phyloP scores from a whole-genome alignment of 495 filamentous ascomycete genomes.

The Neurospora hispaniola region DNA sequence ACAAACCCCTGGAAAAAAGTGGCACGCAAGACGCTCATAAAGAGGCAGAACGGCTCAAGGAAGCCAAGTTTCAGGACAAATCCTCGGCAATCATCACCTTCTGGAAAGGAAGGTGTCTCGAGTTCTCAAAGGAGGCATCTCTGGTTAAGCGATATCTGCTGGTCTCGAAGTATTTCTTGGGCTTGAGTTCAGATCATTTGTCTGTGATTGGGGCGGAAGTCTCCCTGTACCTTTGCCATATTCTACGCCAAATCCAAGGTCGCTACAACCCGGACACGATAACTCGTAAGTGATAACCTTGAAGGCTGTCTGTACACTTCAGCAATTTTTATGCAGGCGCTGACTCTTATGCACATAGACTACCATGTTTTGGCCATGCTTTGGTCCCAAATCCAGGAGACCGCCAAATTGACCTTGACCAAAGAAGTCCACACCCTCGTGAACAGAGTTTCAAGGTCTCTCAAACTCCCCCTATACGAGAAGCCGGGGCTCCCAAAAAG shows the following conservation, averaged over 20 bases:
- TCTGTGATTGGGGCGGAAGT: constrained; percentile 32
- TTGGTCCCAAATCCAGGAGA: constrained; percentile 4
- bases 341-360: neutral
- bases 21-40: constrained; percentile 18
- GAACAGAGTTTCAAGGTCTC: neutral
- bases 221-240: constrained; percentile 34
- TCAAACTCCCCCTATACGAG: neutral
- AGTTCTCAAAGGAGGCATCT: constrained; percentile 23
- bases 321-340: neutral
- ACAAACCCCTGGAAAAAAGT: constrained; percentile 14
- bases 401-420: constrained; percentile 2
- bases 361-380: constrained; percentile 7
- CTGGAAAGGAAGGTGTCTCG: constrained; percentile 13
- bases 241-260: constrained; percentile 21
- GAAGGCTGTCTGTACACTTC: neutral
- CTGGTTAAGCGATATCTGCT: constrained; percentile 30
- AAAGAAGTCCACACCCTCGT: constrained; percentile 4
- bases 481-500: neutral
- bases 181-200: constrained; percentile 19
- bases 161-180: constrained; percentile 32
- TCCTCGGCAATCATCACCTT: constrained; percentile 6
- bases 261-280: neutral
- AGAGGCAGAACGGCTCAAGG: constrained; percentile 15
- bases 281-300: neutral
- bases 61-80: constrained; percentile 12